Percentiles rank a stretch among this genome's conserved stretches.
Conservation (phyloP, 2,329 filamentous ascomycete species). For the Leptographium procerum region DNA sequence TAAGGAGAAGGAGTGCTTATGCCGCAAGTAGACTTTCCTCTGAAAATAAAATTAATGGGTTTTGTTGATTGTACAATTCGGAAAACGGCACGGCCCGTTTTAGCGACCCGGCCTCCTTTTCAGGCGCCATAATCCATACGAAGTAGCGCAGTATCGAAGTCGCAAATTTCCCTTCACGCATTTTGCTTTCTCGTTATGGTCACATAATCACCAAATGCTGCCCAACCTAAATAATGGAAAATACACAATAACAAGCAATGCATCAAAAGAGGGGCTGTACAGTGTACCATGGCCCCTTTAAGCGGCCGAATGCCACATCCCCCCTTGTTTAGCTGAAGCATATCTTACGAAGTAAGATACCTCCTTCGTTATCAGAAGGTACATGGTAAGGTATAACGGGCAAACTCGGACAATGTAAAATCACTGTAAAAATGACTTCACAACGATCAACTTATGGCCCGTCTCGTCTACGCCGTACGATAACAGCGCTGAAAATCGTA, state of each 20-base stretch:
- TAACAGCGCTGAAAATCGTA: background rate
- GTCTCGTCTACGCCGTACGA: background rate
- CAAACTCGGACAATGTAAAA: too few relatives aligned
- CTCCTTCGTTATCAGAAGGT: background rate
- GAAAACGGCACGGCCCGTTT: slow-evolving; percentile 16
- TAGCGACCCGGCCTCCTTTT: slow-evolving; percentile 4
- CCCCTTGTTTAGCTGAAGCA: background rate
- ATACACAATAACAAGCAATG: background rate
- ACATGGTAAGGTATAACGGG: too few relatives aligned
- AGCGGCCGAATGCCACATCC: background rate
- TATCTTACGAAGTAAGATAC: too few relatives aligned
- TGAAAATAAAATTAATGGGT: background rate
- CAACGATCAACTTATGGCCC: too few relatives aligned
- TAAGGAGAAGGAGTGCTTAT: background rate
- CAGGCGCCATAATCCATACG: background rate
- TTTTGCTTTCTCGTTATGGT: background rate
- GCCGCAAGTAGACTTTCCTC: background rate
- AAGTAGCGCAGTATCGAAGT: background rate
- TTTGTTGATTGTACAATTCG: slow-evolving; percentile 4
- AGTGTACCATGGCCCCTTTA: background rate
- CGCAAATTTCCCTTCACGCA: background rate
- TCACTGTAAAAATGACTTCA: too few relatives aligned
- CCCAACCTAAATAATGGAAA: background rate
- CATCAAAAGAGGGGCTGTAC: background rate
- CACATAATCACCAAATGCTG: background rate